Base-by-base conservation (phyloP, 768 basidiomycete genomes). In the Mycena polygramma region DNA sequence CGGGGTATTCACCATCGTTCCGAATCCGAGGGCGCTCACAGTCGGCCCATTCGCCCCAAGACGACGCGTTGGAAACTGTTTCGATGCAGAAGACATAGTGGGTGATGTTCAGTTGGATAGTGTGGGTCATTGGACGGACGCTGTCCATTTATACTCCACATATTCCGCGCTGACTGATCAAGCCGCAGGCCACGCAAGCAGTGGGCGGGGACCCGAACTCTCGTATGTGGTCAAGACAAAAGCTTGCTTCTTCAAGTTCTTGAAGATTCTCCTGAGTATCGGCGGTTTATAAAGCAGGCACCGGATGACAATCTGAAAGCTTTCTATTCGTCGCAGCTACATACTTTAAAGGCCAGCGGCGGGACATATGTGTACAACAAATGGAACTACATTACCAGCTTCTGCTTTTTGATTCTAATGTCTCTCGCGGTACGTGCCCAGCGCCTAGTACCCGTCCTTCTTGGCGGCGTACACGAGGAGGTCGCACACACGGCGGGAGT, bases 401-500 rank as follows among this genome's bases (percentile, higher is more conserved):
- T 55, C 52, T 48, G 52, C 60, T 62, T n/a, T 57, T 62, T 35
- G 22, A 46, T 62, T 51, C 20, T 30, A 37, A 24, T 26, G 7
- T 30, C 20, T 48, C 14, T 61, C 35, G 30, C 30, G 35, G n/a
- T 53, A 10, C 48, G 30, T 13, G 41, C 10, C 39, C 19, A 17
- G 14, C 30, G 24, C 19, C 36, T 64, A 60, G 49, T 64, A 46
- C 39, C 80, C 80, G 75, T 98, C 97, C 82, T 89, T 88, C 84
- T 88, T 86, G 71, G 96, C 94, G 71, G 90, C 91, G 84, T 81
- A 95, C 73, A 90, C 84, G 80, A 99, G 83, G 65, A 99, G 88
- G 81, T 99, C 97, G 83, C 92, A 91, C 63, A 97, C 96, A 79
- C 96, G 92, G 81, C 85, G 90, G 54, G 95, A 97, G 91, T 98